Conservation (phyloP, 2,329 filamentous ascomycete genomes). For the Pyrenochaeta sp. region DNA sequence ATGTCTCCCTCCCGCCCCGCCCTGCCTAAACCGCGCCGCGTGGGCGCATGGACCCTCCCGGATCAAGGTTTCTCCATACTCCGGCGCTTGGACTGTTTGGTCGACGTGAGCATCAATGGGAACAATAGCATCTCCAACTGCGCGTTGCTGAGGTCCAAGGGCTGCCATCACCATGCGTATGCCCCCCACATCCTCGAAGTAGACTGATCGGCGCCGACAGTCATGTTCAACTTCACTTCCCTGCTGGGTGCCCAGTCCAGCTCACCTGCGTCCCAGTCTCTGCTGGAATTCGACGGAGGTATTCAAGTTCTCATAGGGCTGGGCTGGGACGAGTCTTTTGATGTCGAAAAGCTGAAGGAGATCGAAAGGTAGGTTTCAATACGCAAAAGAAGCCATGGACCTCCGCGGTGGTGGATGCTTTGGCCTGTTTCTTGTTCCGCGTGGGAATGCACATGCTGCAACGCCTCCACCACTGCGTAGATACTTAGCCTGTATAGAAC, state of each 20-base stretch:
- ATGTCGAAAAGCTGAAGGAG: constrained; percentile 80
- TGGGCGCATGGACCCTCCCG: no score
- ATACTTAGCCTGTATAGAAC: constrained; percentile 8
- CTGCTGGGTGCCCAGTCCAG: constrained; percentile 89
- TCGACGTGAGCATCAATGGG: constrained; percentile 5
- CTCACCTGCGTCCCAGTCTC: constrained; percentile 88
- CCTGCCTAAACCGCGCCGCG: no score
- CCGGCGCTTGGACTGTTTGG: constrained; percentile 14
- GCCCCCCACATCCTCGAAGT: neutral
- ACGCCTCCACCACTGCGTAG: neutral
- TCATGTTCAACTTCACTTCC: constrained; percentile 96
- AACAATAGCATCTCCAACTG: constrained; percentile 6
- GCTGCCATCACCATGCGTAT: constrained; percentile 10
- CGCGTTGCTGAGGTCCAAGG: no score
- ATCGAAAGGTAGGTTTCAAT: constrained; percentile 77
- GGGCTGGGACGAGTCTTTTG: constrained; percentile 94
- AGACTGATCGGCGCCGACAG: constrained; percentile 5
- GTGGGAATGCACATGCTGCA: neutral
- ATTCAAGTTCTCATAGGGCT: constrained; percentile 95
- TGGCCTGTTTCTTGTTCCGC: constrained; percentile 11
- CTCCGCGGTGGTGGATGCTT: neutral
- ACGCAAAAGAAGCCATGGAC: neutral
- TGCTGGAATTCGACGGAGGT: constrained; percentile 94
- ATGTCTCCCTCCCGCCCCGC: no score
- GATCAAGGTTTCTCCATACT: constrained; percentile 4